Percentiles rank a stretch among this genome's conserved stretches.
Evolutionary conservation across 1,284 basidiomycete genomes (phyloP).

Genomic region (Austropuccinia psidii): DNA sequence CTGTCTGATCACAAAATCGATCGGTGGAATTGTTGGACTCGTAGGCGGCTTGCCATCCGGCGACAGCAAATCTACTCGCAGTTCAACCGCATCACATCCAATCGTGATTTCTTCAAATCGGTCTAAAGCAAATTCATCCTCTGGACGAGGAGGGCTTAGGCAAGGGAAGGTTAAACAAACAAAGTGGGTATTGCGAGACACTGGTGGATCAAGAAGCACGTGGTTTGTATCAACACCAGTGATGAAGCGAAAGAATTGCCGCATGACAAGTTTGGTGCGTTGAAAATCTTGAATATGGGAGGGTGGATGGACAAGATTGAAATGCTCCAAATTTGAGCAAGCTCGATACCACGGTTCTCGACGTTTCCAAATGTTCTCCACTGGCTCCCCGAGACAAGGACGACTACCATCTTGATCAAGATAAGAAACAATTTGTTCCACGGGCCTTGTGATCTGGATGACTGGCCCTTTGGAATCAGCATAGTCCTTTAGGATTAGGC

Average conservation of each 20-base stretch:
- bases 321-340: slow-evolving; percentile 74
- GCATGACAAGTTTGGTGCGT: slow-evolving; percentile 49
- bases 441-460: slow-evolving; percentile 62
- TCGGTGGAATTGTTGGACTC: slow-evolving; percentile 59
- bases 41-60: slow-evolving; percentile 51
- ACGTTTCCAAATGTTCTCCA: slow-evolving; percentile 72
- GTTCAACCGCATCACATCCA: slow-evolving; percentile 87
- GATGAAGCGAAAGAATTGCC: slow-evolving; percentile 77
- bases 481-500: slow-evolving; percentile 64
- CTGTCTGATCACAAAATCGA: slow-evolving; percentile 70
- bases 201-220: slow-evolving; percentile 52
- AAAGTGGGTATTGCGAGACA: slow-evolving; percentile 66
- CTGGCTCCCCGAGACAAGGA: slow-evolving; percentile 63
- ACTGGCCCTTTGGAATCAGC: slow-evolving; percentile 53
- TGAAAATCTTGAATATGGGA: slow-evolving; percentile 40
- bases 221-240: slow-evolving; percentile 62
- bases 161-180: slow-evolving; percentile 78
- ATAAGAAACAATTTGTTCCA: slow-evolving; percentile 66
- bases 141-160: slow-evolving; percentile 54
- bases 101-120: slow-evolving; percentile 64
- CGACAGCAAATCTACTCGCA: slow-evolving; percentile 82
- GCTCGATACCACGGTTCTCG: slow-evolving; percentile 81
- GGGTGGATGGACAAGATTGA: slow-evolving; percentile 56
- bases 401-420: slow-evolving; percentile 66
- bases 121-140: slow-evolving; percentile 55